Percentiles rank a stretch among this genome's conserved stretches.
These are phyloP conservation scores for Annulohypoxylon maeteangense DNA, from an alignment of 495 filamentous ascomycete species.

Conservation along the genomic window DNA sequence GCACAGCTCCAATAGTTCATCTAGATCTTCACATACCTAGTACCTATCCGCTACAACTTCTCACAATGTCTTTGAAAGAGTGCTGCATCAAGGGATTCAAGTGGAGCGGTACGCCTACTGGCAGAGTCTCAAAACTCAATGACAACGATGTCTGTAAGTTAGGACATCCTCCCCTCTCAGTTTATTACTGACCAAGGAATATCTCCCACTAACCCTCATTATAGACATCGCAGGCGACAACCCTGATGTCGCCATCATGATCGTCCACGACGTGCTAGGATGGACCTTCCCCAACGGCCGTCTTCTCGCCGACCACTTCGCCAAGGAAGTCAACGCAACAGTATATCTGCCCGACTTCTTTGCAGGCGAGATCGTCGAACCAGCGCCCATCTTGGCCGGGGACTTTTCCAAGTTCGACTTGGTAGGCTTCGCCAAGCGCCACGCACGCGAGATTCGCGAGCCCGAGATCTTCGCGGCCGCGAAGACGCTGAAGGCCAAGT, in stretches of 20 bases:
- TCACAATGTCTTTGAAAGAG: slow-evolving; percentile 36
- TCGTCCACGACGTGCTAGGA: slow-evolving; percentile 68
- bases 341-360: slow-evolving; percentile 71
- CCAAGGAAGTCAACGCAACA: slow-evolving; percentile 58
- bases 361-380: slow-evolving; percentile 51
- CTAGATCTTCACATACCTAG: not conserved
- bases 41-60: no score
- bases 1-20: not conserved
- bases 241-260: slow-evolving; percentile 60
- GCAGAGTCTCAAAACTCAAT: slow-evolving; percentile 51
- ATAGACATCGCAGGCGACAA: slow-evolving; percentile 56
- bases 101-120: slow-evolving; percentile 60
- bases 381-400: slow-evolving; percentile 43
- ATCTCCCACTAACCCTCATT: not conserved
- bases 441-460: slow-evolving; percentile 60
- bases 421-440: slow-evolving; percentile 45
- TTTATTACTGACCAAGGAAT: not conserved
- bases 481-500: slow-evolving; percentile 52
- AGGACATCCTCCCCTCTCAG: not conserved
- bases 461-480: slow-evolving; percentile 65
- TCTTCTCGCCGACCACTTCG: slow-evolving; percentile 67
- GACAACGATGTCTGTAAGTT: slow-evolving; percentile 46
- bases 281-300: slow-evolving; percentile 68
- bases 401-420: slow-evolving; percentile 56
- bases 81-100: slow-evolving; percentile 57